Conservation (phyloP, 495 filamentous ascomycete species). For the Aspergillus bertholletiae region DNA sequence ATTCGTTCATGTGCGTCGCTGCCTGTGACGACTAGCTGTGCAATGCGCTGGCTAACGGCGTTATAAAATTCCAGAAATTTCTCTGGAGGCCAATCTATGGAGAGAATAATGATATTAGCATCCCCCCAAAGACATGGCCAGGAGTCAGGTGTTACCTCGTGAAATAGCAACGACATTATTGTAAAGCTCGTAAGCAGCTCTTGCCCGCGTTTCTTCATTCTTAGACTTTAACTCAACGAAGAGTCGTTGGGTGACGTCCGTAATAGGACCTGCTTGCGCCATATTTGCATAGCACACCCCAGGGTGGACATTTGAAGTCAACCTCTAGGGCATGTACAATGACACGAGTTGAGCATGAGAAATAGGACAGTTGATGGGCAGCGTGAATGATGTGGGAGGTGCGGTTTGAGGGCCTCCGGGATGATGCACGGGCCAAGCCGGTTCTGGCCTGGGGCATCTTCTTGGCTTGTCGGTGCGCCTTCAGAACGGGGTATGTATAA, state of each 20-base stretch:
- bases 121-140: neutral
- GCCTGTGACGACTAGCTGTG: constrained; percentile 69
- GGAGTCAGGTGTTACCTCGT: constrained; percentile 33
- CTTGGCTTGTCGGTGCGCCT: neutral
- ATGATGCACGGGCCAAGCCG: constrained; percentile 13
- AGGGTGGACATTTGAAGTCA: constrained; percentile 45
- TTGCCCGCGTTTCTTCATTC: constrained; percentile 46
- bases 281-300: constrained; percentile 43
- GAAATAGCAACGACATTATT: constrained; percentile 48
- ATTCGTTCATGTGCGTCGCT: constrained; percentile 82
- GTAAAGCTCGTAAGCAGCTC: constrained; percentile 52
- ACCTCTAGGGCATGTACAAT: constrained; percentile 32
- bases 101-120: constrained; percentile 7
- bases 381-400: constrained; percentile 13
- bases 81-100: constrained; percentile 68
- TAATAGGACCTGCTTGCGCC: constrained; percentile 48
- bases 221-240: constrained; percentile 52
- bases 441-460: constrained; percentile 12
- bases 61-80: constrained; percentile 78
- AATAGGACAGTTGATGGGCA: constrained; percentile 21
- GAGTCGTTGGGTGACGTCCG: constrained; percentile 44
- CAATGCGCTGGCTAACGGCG: constrained; percentile 70
- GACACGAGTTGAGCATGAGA: constrained; percentile 27
- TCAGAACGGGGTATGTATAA: neutral
- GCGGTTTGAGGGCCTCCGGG: constrained; percentile 10